Conservation (phyloP, 768 basidiomycete genomes). For the Neoboletus brunneissimus region DNA sequence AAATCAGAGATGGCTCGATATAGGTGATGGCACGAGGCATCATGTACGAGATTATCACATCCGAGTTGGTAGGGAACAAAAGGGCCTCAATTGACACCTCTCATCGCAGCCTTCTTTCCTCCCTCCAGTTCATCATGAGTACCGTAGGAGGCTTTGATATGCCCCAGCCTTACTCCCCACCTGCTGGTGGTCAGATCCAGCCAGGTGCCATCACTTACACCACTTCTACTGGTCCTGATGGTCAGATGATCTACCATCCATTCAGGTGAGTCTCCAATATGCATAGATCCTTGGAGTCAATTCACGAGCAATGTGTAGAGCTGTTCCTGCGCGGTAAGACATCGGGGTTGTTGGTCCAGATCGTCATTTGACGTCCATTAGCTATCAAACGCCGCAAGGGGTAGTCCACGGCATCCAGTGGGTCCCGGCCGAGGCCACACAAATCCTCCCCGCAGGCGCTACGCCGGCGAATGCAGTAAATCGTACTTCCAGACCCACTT, state of each 20-base stretch:
- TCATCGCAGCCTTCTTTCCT: conserved; percentile 11
- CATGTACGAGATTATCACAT: conserved; percentile 16
- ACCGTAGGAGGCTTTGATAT: conserved; percentile 24
- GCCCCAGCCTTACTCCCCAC: conserved; percentile 31
- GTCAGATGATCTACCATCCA: conserved; percentile 61
- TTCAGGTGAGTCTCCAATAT: conserved; percentile 55
- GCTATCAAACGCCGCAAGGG: conserved; percentile 71
- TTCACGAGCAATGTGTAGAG: conserved; percentile 42
- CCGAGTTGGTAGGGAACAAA: conserved; percentile 18
- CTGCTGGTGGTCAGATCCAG: conserved; percentile 44
- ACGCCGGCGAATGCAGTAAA: conserved; percentile 56
- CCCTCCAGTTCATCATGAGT: conserved; percentile 18
- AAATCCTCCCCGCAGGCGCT: conserved; percentile 57
- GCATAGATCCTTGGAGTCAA: conserved; percentile 1
- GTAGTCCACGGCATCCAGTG: conserved; percentile 62
- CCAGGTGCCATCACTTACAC: conserved; percentile 76
- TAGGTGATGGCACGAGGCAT: conserved; percentile 30
- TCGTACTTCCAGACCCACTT: conserved; percentile 8
- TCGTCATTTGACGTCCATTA: conserved; percentile 28
- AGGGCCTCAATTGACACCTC: conserved; percentile 5
- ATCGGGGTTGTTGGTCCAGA: background rate
- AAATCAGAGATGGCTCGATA: conserved; percentile 34
- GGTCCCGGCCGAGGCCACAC: conserved; percentile 67
- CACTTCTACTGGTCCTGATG: conserved; percentile 60
- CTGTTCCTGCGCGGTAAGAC: conserved; percentile 68